Percentiles rank a stretch among this genome's conserved stretches.
Conservation (phyloP, 2,329 filamentous ascomycete genomes). For the Chaetothyriales sp. region DNA sequence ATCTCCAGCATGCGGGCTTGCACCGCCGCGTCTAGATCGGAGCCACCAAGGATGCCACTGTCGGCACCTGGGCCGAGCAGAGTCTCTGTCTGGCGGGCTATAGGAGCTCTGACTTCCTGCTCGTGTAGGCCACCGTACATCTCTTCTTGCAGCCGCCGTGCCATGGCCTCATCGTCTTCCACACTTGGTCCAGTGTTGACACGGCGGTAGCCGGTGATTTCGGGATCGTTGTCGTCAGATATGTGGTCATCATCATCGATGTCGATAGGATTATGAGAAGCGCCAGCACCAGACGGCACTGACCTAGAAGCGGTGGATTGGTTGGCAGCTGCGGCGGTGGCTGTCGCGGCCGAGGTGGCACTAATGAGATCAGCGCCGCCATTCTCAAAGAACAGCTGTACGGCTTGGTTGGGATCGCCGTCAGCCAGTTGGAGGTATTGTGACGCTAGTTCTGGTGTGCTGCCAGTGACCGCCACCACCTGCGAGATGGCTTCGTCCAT, state of each 20-base stretch:
- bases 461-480: slow-evolving; percentile 70
- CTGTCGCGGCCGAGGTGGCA: slow-evolving; percentile 27
- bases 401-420: slow-evolving; percentile 67
- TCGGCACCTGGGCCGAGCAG: slow-evolving; percentile 58
- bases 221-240: slow-evolving; percentile 28
- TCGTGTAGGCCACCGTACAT: slow-evolving; percentile 48
- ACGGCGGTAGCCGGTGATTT: slow-evolving; percentile 20
- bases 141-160: slow-evolving; percentile 79
- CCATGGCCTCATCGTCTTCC: slow-evolving; percentile 86
- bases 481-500: slow-evolving; percentile 50
- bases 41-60: slow-evolving; percentile 31
- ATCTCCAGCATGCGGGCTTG: slow-evolving; percentile 44
- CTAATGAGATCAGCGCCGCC: slow-evolving; percentile 48
- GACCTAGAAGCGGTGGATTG: slow-evolving; percentile 1
- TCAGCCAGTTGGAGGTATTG: slow-evolving; percentile 78
- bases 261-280: slow-evolving; percentile 38
- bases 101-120: slow-evolving; percentile 66
- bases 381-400: slow-evolving; percentile 81
- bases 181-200: slow-evolving; percentile 31
- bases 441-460: slow-evolving; percentile 56
- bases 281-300: slow-evolving; percentile 3
- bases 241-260: slow-evolving; percentile 51
- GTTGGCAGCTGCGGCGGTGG: slow-evolving; percentile 1
- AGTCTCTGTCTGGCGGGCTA: slow-evolving; percentile 81
- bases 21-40: slow-evolving; percentile 43